Conservation (phyloP, 805 yeast species). For the Suhomyces faveliae region DNA sequence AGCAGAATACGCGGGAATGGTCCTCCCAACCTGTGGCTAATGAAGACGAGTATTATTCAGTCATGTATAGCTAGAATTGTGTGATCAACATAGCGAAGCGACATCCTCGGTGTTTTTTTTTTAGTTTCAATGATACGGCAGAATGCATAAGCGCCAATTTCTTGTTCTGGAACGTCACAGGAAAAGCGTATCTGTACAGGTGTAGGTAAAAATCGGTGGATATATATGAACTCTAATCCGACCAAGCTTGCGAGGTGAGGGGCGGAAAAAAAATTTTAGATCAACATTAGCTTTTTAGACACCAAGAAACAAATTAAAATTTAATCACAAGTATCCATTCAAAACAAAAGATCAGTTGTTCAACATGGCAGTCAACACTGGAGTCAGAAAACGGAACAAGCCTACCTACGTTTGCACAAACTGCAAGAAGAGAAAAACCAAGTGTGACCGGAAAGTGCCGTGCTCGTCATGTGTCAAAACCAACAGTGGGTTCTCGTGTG, state of each 20-base stretch:
- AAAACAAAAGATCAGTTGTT: neutral
- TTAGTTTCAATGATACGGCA: neutral
- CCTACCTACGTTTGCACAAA: conserved; percentile 28
- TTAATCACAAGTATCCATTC: neutral
- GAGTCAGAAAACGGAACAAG: conserved; percentile 17
- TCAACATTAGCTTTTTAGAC: neutral
- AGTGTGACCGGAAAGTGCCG: conserved; percentile 29
- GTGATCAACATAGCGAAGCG: neutral
- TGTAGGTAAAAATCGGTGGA: neutral
- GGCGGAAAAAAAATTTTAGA: neutral
- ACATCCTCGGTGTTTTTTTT: neutral
- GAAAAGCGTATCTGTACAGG: neutral
- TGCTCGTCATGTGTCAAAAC: conserved; percentile 26
- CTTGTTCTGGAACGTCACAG: neutral
- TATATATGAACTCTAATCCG: conserved; percentile 1
- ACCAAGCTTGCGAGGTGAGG: neutral
- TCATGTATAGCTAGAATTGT: neutral
- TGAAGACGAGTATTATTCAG: neutral
- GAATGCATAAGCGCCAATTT: neutral
- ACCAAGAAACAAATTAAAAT: neutral
- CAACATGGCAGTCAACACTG: neutral
- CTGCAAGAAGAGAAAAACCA: conserved; percentile 33
- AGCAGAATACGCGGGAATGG: neutral
- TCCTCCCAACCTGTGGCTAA: neutral
- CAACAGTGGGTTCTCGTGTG: conserved; percentile 17